phyloP scores from a whole-genome alignment of 768 basidiomycete genomes.

The Daedalea quercina region DNA sequence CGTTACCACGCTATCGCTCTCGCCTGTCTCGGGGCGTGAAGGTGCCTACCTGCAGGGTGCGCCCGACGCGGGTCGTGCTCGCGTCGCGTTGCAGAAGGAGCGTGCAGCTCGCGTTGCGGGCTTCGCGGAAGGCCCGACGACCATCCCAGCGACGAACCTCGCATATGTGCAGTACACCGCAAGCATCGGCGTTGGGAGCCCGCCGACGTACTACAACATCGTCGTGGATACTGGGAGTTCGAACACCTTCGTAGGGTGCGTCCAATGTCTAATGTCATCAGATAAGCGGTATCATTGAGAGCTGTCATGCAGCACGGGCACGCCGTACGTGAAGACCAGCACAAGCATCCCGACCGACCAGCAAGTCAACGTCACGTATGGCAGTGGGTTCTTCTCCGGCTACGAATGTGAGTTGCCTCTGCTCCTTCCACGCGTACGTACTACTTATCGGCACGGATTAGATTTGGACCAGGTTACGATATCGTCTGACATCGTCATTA shows the following conservation, averaged over 20 bases:
- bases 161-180: constrained; percentile 5
- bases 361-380: constrained; percentile 38
- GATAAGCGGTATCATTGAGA: neutral
- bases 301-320: constrained; percentile 25
- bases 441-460: neutral
- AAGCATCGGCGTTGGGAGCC: constrained; percentile 20
- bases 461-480: constrained; percentile 37
- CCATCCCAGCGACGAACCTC: constrained; percentile 3
- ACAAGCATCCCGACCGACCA: constrained; percentile 32
- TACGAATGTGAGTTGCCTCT: constrained; percentile 6
- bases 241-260: constrained; percentile 48
- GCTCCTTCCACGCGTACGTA: constrained; percentile 1
- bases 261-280: constrained; percentile 1
- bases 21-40: neutral
- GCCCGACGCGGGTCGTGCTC: neutral
- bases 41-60: constrained; percentile 1
- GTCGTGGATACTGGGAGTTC: constrained; percentile 51
- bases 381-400: constrained; percentile 43
- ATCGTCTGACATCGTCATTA: constrained; percentile 14
- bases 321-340: constrained; percentile 34
- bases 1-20: neutral
- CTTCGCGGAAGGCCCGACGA: neutral
- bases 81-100: neutral
- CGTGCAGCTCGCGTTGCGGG: neutral
- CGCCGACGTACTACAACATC: constrained; percentile 29